Base-by-base conservation (phyloP, 2,329 filamentous ascomycete genomes). In the Ceratocystis harringtonii region DNA sequence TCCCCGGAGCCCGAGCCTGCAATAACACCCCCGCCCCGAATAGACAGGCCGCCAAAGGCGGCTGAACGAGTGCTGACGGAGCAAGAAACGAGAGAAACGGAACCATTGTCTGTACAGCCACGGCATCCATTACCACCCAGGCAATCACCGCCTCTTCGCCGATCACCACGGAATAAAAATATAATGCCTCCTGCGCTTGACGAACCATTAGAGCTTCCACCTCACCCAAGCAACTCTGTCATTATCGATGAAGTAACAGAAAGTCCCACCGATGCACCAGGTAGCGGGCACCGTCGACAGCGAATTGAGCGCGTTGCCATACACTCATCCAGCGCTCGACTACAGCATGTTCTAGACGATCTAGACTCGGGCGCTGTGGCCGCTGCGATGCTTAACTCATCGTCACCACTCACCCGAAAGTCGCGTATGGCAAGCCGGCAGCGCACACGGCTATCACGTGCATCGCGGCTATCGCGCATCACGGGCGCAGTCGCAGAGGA, bases 261-360 rank as follows among this genome's bases (percentile, higher is more conserved):
- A 70, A 84, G 81, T 65, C 82, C 83, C 0, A 73, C 70, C 7
- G 72, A 80, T 68, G 81, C 81, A 15, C 82, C 82, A 0, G 82
- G 82, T 1, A 84, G 81, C 68, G 82, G 81, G 1, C 57, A 55
- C n/a, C 77, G 76, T 7, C 55, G 36, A 25, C 74, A 81, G 61
- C 76, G 77, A 30, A 75, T 71, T 2, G 70, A 80, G 15, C 72
- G 71, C 15, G 36, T 41, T 41, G 43, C 74, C 72, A 73, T 73
- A 1, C 67, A 77, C 6, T 75, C 73, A 1, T 78, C 76, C 2
- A 78, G 76, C 25, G 72, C 74, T 0, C 74, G 75, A n/a, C 70
- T 83, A 17, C 77, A 79, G 57, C 73, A 75, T 64, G 72, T 76
- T 0, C 64, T 80, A 0, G 69, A 70, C 25, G 70, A 71, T 15